phyloP scores from a whole-genome alignment of 208 protist genomes.

The Acanthamoeba castellanii region DNA sequence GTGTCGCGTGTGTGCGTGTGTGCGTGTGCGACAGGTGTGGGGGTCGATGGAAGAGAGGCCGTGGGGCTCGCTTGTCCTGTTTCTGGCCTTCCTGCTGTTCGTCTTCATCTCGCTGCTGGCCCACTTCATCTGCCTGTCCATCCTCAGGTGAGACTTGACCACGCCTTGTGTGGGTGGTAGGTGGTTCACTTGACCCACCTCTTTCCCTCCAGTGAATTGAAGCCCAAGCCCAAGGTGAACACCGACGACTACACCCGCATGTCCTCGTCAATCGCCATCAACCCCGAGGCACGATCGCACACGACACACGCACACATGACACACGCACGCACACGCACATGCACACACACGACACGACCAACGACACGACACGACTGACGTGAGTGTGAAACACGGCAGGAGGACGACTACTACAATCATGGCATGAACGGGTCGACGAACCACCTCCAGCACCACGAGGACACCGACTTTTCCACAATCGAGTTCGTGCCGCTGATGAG shows the following conservation, averaged over 20 bases:
- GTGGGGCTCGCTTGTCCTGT: not conserved
- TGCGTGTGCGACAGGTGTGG: not conserved
- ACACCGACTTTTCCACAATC: conserved; percentile 25
- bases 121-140: conserved; percentile 47
- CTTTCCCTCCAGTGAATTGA: not conserved
- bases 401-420: not conserved
- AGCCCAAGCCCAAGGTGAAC: not conserved
- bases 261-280: not conserved
- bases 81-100: not conserved
- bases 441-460: not conserved
- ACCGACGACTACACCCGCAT: not conserved
- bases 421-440: not conserved
- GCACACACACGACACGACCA: too few relatives aligned
- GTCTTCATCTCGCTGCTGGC: conserved; percentile 15
- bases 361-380: too few relatives aligned
- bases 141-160: not conserved
- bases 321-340: not conserved
- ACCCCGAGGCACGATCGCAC: not conserved
- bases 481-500: conserved; percentile 48
- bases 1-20: too few relatives aligned
- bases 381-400: not conserved
- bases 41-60: conserved; percentile 33
- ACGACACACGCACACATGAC: too few relatives aligned
- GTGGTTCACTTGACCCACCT: not conserved
- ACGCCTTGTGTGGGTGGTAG: not conserved